Evolutionary conservation across 2,329 filamentous ascomycete genomes (phyloP), one percentile per base, ranked within the genome.

Genomic region (Penicillium sp.): DNA sequence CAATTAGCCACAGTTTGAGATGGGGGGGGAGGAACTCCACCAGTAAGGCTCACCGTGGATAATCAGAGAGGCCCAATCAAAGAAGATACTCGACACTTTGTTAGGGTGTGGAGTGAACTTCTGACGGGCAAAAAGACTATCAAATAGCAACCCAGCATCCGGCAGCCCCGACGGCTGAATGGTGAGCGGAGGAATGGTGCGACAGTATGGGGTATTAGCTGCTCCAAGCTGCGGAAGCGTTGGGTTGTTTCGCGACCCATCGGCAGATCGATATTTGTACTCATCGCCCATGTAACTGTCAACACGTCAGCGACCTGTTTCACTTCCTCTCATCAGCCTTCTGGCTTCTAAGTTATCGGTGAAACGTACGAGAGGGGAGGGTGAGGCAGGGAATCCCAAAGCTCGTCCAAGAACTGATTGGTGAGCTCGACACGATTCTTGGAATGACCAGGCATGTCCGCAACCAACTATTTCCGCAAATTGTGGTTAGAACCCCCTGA

Each of bases 311-410:
- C 9, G 33, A 25, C 3, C 18, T 18, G 18, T 18, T 18, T 18
- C 18, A 18, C 18, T 18, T 18, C 18, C 18, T 18, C 18, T 18
- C 18, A 13, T 13, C 3, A 41, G 5, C n/a, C n/a, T 3, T 11
- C 35, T 34, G 5, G 4, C 37, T 34, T 18, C 5, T 3, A 3
- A 39, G 34, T 1, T 8, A 39, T 26, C 36, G 24, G 4, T 33
- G n/a, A 2, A 24, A 41, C 66, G 65, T 82, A 86, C 38, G 84
- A 75, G 55, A 84, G 70, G 0, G 86, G 84, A 0, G 86, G 86
- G 54, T 90, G 86, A 13, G 86, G 83, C 7, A 90, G 71, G 0
- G 79, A 81, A 57, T 82, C 74, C 85, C 85, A 90, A 0, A 90
- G 75, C 65, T 83, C 75, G 44, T 80, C 76, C 43, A 90, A 75